Conservation (phyloP, 106 monocot species). For the Dendrobium officinale region DNA sequence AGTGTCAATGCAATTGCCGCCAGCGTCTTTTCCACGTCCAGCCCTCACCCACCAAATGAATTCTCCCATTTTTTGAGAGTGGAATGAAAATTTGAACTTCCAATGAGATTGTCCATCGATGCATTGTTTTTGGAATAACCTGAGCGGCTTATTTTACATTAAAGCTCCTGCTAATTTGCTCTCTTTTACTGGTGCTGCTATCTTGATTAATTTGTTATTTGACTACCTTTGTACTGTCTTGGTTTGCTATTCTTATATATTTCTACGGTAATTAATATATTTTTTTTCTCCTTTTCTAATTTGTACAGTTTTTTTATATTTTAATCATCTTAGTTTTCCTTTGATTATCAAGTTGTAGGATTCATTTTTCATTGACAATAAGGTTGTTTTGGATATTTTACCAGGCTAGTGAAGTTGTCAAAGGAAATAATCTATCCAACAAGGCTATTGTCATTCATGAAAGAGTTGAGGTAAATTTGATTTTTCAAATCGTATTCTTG, state of each 20-base stretch:
- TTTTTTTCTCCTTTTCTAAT: background rate
- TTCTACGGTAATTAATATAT: background rate
- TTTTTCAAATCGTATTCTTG: constrained; percentile 1
- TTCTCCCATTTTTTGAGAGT: background rate
- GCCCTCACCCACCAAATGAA: background rate
- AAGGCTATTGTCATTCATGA: constrained; percentile 84
- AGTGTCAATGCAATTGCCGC: too few species aligned
- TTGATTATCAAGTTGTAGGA: background rate
- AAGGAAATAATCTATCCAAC: constrained; percentile 75
- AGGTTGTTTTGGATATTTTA: background rate
- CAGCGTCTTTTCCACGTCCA: background rate
- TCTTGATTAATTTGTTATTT: background rate
- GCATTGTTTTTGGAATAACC: background rate
- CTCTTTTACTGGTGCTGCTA: background rate
- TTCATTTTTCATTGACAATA: background rate
- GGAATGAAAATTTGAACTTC: background rate
- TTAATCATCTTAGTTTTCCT: background rate
- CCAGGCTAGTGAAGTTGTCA: constrained; percentile 86
- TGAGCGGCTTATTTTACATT: background rate
- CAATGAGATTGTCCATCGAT: background rate
- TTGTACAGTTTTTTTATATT: background rate
- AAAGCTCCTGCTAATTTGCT: background rate
- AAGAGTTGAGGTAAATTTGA: constrained; percentile 67
- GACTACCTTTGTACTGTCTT: background rate
- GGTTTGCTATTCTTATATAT: background rate